Evolutionary conservation across 352 stramenopile genomes (phyloP).

Genomic region (Blastocystis sp.): DNA sequence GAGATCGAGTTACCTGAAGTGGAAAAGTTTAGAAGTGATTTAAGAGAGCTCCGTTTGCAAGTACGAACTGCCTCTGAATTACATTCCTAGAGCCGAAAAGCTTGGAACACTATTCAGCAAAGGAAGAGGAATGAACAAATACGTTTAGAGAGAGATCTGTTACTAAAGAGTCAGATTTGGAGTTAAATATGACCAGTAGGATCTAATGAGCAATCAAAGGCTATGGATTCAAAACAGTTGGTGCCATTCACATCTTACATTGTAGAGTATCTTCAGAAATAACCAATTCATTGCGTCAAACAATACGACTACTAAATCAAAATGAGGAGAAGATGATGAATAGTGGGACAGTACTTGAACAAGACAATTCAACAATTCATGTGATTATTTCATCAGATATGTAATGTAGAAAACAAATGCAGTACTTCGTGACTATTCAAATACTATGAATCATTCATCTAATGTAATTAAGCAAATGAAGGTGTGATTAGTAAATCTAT

Average conservation of each 20-base stretch:
- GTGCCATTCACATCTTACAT: background rate
- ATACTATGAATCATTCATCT: slow-evolving; percentile 17
- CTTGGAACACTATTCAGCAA: background rate
- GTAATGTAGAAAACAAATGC: slow-evolving; percentile 30
- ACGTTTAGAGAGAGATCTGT: background rate
- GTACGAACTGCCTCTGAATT: background rate
- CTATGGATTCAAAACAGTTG: background rate
- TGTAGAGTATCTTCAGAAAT: slow-evolving; percentile 29
- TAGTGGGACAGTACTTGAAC: background rate
- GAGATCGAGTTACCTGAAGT: slow-evolving; percentile 6
- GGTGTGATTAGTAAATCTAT: background rate
- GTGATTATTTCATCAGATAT: background rate
- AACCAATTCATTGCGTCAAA: background rate
- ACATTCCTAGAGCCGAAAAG: background rate
- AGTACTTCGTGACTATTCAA: background rate
- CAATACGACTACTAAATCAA: background rate
- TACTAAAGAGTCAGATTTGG: background rate
- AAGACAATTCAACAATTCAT: slow-evolving; percentile 12
- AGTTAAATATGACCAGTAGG: background rate
- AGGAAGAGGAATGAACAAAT: background rate
- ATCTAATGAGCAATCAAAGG: background rate
- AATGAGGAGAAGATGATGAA: slow-evolving; percentile 23
- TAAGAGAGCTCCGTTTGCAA: background rate
- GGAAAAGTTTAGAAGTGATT: background rate
- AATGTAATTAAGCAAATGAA: background rate